Percentiles rank a stretch among this genome's conserved stretches.
Conservation (phyloP, 2,329 filamentous ascomycete genomes). For the Exophiala phaeomuriformis region DNA sequence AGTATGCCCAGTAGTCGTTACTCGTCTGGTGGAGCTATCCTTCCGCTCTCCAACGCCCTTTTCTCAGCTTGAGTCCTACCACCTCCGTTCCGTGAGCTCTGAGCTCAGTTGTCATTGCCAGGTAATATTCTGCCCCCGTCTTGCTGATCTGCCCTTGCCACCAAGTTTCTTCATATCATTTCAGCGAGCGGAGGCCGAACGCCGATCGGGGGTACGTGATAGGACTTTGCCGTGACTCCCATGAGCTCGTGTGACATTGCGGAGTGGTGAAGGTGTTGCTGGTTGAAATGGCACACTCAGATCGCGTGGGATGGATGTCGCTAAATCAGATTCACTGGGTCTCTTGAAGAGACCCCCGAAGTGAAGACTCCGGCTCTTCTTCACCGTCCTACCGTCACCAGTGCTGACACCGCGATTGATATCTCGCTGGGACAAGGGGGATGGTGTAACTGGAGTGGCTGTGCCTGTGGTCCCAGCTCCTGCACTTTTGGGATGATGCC, state of each 20-base stretch:
- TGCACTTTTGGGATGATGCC: background rate
- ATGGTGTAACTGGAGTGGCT: background rate
- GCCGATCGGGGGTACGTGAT: background rate
- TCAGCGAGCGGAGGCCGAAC: background rate
- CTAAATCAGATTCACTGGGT: conserved; percentile 6
- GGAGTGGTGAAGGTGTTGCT: conserved; percentile 16
- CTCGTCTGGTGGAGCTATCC: no score
- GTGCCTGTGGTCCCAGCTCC: background rate
- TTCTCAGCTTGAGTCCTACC: no score
- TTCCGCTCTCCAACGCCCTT: no score
- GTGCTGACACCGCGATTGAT: conserved; percentile 3
- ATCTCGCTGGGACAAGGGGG: conserved; percentile 8
- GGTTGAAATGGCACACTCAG: conserved; percentile 12
- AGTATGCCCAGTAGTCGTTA: no score
- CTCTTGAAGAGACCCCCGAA: conserved; percentile 20
- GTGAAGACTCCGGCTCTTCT: conserved; percentile 18
- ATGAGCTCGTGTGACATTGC: conserved; percentile 16
- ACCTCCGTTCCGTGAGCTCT: no score
- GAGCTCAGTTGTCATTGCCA: no score
- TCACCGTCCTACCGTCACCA: conserved; percentile 5
- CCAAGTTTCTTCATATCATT: background rate
- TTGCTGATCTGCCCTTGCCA: background rate
- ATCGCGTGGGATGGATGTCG: conserved; percentile 1
- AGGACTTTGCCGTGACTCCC: conserved; percentile 4
- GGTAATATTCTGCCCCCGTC: no score